phyloP scores from a whole-genome alignment of 2,329 filamentous ascomycete species.

The Aspergillus flavus region DNA sequence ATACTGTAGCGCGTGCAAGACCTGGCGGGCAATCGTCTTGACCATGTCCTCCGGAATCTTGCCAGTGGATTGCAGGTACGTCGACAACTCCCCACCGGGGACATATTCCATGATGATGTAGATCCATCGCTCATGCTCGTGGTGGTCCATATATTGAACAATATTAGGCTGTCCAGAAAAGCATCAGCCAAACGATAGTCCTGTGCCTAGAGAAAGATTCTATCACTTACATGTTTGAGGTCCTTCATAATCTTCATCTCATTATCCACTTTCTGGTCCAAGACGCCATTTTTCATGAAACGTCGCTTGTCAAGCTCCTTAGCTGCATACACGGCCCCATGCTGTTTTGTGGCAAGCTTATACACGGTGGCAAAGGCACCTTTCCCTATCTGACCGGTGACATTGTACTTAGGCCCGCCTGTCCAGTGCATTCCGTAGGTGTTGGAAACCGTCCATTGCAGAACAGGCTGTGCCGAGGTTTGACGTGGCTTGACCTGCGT shows the following conservation, averaged over 20 bases:
- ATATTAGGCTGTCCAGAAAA: conserved; percentile 68
- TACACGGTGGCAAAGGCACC: conserved; percentile 95
- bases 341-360: conserved; percentile 81
- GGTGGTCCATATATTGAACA: conserved; percentile 85
- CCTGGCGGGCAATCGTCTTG: conserved; percentile 67
- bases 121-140: conserved; percentile 77
- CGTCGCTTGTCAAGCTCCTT: conserved; percentile 93
- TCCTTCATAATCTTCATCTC: conserved; percentile 95
- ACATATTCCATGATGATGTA: conserved; percentile 99
- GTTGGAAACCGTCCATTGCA: conserved; percentile 42
- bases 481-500: conserved; percentile 27
- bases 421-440: conserved; percentile 73
- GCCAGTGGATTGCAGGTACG: conserved; percentile 64
- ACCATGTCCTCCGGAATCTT: conserved; percentile 68
- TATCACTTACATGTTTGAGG: conserved; percentile 71
- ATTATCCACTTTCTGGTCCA: conserved; percentile 91
- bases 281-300: conserved; percentile 87
- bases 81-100: conserved; percentile 77
- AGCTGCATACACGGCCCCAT: conserved; percentile 81
- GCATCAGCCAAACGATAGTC: conserved; percentile 13
- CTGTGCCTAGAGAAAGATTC: background rate
- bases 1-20: conserved; percentile 81
- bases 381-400: conserved; percentile 79
- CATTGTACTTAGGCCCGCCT: conserved; percentile 82
- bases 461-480: conserved; percentile 25